Evolutionary conservation across 2,329 filamentous ascomycete genomes (phyloP), one percentile per base, ranked within the genome.

Genomic region (Thielaviopsis populi): DNA sequence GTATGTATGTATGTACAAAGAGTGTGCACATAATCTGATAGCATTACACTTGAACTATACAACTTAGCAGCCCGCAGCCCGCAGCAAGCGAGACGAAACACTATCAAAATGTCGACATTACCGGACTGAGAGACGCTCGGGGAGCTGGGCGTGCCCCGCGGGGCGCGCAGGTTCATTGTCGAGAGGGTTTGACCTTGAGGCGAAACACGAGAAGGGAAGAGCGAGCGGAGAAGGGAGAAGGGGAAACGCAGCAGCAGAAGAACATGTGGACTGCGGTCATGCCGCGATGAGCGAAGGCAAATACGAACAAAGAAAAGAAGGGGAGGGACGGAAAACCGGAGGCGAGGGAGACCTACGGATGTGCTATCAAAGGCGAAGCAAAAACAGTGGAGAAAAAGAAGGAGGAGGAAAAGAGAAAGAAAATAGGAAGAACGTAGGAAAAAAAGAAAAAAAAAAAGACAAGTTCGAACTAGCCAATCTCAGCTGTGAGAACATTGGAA

Each of bases 31-130:
- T 8, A 46, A 46, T 15, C 3, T 19, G 13, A 19, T 46, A 46
- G 42, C n/a, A 19, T n/a, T 17, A 4, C 6, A 4, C 3, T n/a
- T 46, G n/a, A 6, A 46, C 42, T n/a, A 46, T 46, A 17, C 15
- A 46, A 46, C 5, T 15, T 15, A 46, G 42, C 15, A 22, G 15
- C 13, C 24, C 13, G 24, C 24, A 27, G 46, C 22, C 22, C 13
- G 53, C 30, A 56, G 53, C 53, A 30, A 17, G 42, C 42, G 17
- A 56, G 53, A 56, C 27, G 53, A 56, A 56, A 56, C 53, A 56
- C 24, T 30, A 33, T 19, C 27, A 56, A 37, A 56, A 37, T 56
- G 53, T 56, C 53, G 53, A 56, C 53, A 37, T 56, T 56, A 37
- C 53, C 53, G 53, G 53, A 56, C 24, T 56, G 24, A 11, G 27